Conservation (phyloP, 2,329 filamentous ascomycete species). For the Didymella pomorum region DNA sequence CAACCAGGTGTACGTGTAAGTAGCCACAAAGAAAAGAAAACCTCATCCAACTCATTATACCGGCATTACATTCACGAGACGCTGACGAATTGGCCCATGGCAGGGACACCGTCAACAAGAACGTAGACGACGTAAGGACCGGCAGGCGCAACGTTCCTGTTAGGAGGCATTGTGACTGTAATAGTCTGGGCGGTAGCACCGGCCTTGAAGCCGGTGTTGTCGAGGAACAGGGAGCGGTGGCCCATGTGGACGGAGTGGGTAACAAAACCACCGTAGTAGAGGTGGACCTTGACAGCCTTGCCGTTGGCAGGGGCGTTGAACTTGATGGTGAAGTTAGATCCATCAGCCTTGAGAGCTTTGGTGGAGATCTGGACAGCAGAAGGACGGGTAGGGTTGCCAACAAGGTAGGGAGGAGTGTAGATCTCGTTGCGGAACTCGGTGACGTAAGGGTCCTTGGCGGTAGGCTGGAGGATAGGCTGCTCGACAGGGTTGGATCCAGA, state of each 20-base stretch:
- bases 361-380: slow-evolving; percentile 57
- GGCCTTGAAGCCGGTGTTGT: slow-evolving; percentile 58
- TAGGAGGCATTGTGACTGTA: slow-evolving; percentile 63
- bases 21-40: slow-evolving; percentile 9
- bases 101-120: slow-evolving; percentile 63
- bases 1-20: slow-evolving; percentile 11
- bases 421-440: slow-evolving; percentile 70
- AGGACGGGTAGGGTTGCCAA: slow-evolving; percentile 62
- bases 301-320: slow-evolving; percentile 57
- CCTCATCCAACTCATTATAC: slow-evolving; percentile 14
- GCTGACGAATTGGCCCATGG: slow-evolving; percentile 61
- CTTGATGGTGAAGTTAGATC: slow-evolving; percentile 56
- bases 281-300: slow-evolving; percentile 57
- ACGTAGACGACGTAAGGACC: slow-evolving; percentile 69
- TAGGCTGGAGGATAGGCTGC: slow-evolving; percentile 60
- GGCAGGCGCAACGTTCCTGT: slow-evolving; percentile 63
- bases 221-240: slow-evolving; percentile 64
- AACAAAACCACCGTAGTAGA: slow-evolving; percentile 68
- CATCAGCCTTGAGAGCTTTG: slow-evolving; percentile 55
- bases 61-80: slow-evolving; percentile 42
- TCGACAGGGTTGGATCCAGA: slow-evolving; percentile 69
- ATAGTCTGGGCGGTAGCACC: slow-evolving; percentile 56
- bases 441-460: slow-evolving; percentile 58
- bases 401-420: slow-evolving; percentile 68
- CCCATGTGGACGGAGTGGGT: slow-evolving; percentile 70